phyloP scores from a whole-genome alignment of 2,329 filamentous ascomycete species.

The Talaromyces albobiverticillius region DNA sequence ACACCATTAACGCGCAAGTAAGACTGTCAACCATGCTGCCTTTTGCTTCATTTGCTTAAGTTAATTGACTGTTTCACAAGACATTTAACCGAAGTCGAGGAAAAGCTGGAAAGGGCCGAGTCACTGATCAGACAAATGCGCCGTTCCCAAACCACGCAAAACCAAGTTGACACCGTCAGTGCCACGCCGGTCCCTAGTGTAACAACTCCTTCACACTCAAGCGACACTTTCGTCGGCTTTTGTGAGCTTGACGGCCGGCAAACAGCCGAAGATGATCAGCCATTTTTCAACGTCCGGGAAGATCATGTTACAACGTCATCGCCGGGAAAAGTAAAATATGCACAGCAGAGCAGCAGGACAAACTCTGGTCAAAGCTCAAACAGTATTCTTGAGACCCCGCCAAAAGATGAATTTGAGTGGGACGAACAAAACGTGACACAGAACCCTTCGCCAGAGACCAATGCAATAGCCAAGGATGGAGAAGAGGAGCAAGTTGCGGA shows the following conservation, averaged over 20 bases:
- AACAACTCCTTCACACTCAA: not conserved
- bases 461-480: slow-evolving; percentile 24
- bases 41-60: not conserved
- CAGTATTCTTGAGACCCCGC: slow-evolving; percentile 29
- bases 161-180: not conserved
- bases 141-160: not conserved
- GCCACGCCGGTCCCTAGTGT: not conserved
- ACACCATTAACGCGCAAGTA: slow-evolving; percentile 50
- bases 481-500: slow-evolving; percentile 33
- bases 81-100: not conserved
- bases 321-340: not conserved
- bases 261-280: not conserved
- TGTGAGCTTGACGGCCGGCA: not conserved
- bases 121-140: slow-evolving; percentile 3
- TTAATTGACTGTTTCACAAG: not conserved
- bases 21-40: not conserved
- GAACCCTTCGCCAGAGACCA: not conserved
- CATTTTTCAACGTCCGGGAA: not conserved
- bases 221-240: not conserved
- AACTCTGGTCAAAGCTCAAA: slow-evolving; percentile 5
- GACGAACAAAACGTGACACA: slow-evolving; percentile 27
- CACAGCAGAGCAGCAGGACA: not conserved
- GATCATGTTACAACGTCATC: not conserved
- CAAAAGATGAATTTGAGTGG: slow-evolving; percentile 53
- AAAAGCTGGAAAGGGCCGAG: not conserved